These are phyloP conservation scores for Tetrahymena elliotti DNA, from an alignment of 73 alveolate species.

Conservation along the genomic window DNA sequence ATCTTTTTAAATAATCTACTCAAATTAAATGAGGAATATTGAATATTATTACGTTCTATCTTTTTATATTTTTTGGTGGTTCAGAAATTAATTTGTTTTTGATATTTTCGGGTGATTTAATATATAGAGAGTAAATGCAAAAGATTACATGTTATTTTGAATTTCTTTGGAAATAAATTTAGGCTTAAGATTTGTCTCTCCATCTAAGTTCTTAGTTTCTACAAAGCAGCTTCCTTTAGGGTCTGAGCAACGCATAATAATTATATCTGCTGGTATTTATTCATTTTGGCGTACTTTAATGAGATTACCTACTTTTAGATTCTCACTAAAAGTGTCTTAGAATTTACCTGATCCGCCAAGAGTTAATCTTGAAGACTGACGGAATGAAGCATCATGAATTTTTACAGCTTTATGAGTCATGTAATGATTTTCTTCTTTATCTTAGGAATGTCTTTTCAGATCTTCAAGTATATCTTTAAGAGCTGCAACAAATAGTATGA, in stretches of 20 bases:
- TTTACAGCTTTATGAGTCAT: neutral
- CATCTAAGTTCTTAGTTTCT: slow-evolving; percentile 81
- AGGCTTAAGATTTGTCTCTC: slow-evolving; percentile 67
- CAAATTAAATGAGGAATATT: too few relatives aligned
- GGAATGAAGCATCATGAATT: neutral
- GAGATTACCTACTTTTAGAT: slow-evolving; percentile 42
- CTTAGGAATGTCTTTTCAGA: slow-evolving; percentile 60
- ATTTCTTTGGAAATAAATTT: slow-evolving; percentile 37
- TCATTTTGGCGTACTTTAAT: slow-evolving; percentile 37
- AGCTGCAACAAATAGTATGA: slow-evolving; percentile 60
- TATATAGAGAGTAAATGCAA: neutral
- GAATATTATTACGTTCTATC: neutral
- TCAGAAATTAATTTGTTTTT: neutral
- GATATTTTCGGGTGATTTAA: neutral
- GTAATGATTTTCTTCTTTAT: slow-evolving; percentile 71
- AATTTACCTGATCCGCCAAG: slow-evolving; percentile 37
- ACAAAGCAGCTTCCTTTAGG: slow-evolving; percentile 68
- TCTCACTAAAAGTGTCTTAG: slow-evolving; percentile 10
- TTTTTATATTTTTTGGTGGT: neutral
- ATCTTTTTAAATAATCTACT: too few relatives aligned
- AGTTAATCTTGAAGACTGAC: slow-evolving; percentile 9
- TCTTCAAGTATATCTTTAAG: slow-evolving; percentile 94
- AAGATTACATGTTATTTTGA: neutral
- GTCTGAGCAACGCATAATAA: slow-evolving; percentile 57
- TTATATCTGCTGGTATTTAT: slow-evolving; percentile 79